phyloP scores from a whole-genome alignment of 345 rosid species.

The Lumnitzera littorea region DNA sequence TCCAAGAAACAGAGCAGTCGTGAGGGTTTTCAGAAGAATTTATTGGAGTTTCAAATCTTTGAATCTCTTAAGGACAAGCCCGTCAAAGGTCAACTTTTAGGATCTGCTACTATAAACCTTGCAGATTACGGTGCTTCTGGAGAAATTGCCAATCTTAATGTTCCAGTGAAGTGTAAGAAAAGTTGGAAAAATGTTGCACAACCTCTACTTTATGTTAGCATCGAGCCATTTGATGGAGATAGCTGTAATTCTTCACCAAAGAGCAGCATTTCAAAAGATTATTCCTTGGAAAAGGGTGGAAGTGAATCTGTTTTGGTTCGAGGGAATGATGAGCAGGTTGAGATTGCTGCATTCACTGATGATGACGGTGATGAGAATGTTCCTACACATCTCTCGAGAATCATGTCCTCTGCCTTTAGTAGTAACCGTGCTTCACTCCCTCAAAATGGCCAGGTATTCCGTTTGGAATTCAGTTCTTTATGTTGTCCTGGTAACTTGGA shows the following conservation, averaged over 20 bases:
- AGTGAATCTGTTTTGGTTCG: conserved; percentile 55
- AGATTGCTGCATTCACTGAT: conserved; percentile 70
- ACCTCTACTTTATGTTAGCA: conserved; percentile 48
- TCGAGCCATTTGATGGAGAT: conserved; percentile 54
- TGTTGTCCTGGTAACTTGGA: too few species aligned
- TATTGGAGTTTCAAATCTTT: conserved; percentile 56
- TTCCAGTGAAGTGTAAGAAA: conserved; percentile 57
- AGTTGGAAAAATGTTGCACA: conserved; percentile 38
- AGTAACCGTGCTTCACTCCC: conserved; percentile 22
- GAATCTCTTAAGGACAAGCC: conserved; percentile 53
- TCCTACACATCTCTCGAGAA: conserved; percentile 47
- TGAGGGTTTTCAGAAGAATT: conserved; percentile 61
- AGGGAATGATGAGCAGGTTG: conserved; percentile 45
- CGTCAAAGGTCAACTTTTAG: conserved; percentile 68
- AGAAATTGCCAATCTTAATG: conserved; percentile 33
- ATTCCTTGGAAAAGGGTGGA: conserved; percentile 40
- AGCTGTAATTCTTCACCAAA: conserved; percentile 21
- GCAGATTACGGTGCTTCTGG: conserved; percentile 63
- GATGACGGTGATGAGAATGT: conserved; percentile 52
- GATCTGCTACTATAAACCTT: conserved; percentile 68
- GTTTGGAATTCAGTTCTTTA: too few species aligned
- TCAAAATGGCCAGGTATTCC: conserved; percentile 40
- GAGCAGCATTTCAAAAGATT: conserved; percentile 28
- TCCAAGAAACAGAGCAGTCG: conserved; percentile 31
- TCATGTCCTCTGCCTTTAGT: conserved; percentile 34